phyloP scores from a whole-genome alignment of 495 filamentous ascomycete species.

The Tuber magnatum region DNA sequence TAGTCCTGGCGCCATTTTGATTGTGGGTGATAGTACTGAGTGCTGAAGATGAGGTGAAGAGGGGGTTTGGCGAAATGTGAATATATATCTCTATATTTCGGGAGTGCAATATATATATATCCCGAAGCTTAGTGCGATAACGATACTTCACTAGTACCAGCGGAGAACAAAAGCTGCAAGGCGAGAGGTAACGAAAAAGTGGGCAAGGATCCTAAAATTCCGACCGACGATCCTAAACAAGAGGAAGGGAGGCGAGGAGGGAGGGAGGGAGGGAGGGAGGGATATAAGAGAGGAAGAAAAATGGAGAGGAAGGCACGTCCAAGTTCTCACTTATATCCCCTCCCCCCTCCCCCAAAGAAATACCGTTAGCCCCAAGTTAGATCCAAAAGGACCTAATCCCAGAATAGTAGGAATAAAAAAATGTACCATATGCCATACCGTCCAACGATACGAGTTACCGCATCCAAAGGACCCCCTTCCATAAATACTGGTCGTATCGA shows the following conservation, averaged over 20 bases:
- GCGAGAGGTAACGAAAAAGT: not conserved
- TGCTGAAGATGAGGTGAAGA: not conserved
- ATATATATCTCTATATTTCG: not conserved
- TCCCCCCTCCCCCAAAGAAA: not conserved
- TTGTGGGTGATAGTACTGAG: not conserved
- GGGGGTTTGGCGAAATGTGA: not conserved
- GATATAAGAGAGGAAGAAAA: not conserved
- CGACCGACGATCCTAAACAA: not conserved
- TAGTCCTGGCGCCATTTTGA: constrained; percentile 19
- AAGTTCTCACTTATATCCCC: not conserved
- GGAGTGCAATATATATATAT: not conserved
- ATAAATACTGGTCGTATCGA: not conserved
- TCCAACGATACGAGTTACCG: not conserved
- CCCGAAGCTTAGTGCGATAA: not conserved
- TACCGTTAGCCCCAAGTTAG: no score
- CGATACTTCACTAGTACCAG: not conserved
- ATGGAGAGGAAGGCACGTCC: not conserved
- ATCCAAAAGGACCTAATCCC: not conserved
- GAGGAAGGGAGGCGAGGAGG: no score
- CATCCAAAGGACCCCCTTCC: not conserved
- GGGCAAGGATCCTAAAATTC: not conserved
- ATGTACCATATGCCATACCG: not conserved
- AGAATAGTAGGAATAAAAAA: not conserved
- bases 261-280: not conserved
- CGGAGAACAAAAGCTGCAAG: not conserved